Percentiles rank a stretch among this genome's conserved stretches.
Conservation (phyloP, 106 monocot species). For the Triglochin maritima region DNA sequence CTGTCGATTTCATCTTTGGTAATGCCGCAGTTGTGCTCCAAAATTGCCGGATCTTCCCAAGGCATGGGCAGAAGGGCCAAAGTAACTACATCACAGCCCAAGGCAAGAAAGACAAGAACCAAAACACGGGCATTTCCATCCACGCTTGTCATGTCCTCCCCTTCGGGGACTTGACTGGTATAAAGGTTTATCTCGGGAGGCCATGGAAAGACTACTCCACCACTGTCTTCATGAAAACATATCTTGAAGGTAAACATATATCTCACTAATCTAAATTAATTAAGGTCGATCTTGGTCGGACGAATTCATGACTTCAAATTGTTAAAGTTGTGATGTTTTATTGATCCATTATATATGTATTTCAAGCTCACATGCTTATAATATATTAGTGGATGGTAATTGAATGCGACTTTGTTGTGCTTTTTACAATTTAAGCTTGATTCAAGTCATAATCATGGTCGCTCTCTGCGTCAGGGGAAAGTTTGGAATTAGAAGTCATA, state of each 20-base stretch:
- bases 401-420: too few species aligned
- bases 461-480: too few species aligned
- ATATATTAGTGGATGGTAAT: too few species aligned
- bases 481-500: too few species aligned
- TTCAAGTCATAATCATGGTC: too few species aligned
- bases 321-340: too few species aligned
- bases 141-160: conserved; percentile 48
- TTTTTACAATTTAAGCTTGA: too few species aligned
- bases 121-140: conserved; percentile 29
- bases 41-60: conserved; percentile 41
- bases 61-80: conserved; percentile 43
- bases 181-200: conserved; percentile 19
- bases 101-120: conserved; percentile 19
- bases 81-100: conserved; percentile 60
- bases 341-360: too few species aligned
- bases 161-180: conserved; percentile 11
- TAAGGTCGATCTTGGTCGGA: too few species aligned
- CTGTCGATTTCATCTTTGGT: conserved; percentile 76
- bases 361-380: too few species aligned
- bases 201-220: conserved; percentile 43
- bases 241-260: not conserved
- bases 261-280: too few species aligned
- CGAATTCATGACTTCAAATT: too few species aligned
- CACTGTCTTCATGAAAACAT: conserved; percentile 33
- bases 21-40: conserved; percentile 40